Conservation (phyloP, 1,284 basidiomycete species). For the Austroboletus novae-zelandiae region DNA sequence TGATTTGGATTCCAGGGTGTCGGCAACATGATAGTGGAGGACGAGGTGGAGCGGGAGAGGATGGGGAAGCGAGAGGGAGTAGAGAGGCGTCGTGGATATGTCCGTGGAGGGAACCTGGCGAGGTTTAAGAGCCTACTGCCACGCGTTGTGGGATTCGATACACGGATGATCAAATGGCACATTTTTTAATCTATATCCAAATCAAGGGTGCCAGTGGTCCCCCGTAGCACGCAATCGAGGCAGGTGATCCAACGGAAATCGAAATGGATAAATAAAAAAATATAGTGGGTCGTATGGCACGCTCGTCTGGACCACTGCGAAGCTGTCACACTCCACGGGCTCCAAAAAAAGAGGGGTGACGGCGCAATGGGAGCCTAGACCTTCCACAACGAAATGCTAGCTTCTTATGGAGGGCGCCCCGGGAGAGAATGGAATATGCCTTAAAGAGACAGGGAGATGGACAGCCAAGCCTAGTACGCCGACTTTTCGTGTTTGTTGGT, state of each 20-base stretch:
- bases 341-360: neutral
- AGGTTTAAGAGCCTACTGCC: conserved; percentile 22
- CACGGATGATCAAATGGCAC: conserved; percentile 6
- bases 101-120: conserved; percentile 7
- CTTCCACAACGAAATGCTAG: neutral
- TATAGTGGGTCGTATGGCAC: neutral
- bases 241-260: conserved; percentile 14
- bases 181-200: conserved; percentile 25
- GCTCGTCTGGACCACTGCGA: conserved; percentile 2
- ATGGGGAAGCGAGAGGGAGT: conserved; percentile 8
- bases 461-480: too few relatives aligned
- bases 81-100: conserved; percentile 10
- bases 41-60: conserved; percentile 22
- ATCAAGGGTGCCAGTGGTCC: conserved; percentile 35
- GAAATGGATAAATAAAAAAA: conserved; percentile 14
- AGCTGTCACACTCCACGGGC: neutral
- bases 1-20: conserved; percentile 41
- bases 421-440: neutral
- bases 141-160: conserved; percentile 21
- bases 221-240: conserved; percentile 8
- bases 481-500: neutral
- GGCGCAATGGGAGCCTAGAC: conserved; percentile 10
- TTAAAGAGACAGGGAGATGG: neutral
- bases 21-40: conserved; percentile 21
- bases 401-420: neutral